phyloP scores from a whole-genome alignment of 1,284 basidiomycete genomes.

The Marasmius tenuissimus region DNA sequence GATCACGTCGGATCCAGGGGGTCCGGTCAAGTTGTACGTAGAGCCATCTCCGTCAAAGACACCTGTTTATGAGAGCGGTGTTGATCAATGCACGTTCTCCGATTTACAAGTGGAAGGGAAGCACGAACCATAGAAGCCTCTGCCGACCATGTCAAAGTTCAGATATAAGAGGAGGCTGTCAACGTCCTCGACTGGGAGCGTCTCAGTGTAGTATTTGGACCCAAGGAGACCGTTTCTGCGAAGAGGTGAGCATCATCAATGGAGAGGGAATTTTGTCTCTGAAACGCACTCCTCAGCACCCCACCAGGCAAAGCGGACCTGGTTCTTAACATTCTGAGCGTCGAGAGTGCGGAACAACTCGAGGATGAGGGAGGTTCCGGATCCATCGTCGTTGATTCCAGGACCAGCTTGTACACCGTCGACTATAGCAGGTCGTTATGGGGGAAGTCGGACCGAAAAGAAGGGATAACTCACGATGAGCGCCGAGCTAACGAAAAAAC shows the following conservation, averaged over 20 bases:
- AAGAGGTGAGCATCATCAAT: background rate
- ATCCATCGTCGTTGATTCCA: constrained; percentile 28
- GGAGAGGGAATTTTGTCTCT: background rate
- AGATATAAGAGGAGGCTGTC: constrained; percentile 6
- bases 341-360: constrained; percentile 22
- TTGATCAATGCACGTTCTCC: background rate
- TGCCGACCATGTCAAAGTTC: constrained; percentile 11
- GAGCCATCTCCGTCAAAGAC: constrained; percentile 11
- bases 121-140: constrained; percentile 1
- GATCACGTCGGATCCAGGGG: constrained; percentile 9
- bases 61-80: background rate
- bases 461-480: constrained; percentile 2
- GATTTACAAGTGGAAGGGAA: background rate
- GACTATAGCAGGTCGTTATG: background rate
- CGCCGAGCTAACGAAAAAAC: background rate
- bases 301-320: constrained; percentile 28
- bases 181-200: constrained; percentile 3
- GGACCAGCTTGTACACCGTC: constrained; percentile 28
- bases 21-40: background rate
- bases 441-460: background rate
- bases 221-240: constrained; percentile 22
- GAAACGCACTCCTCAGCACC: constrained; percentile 22
- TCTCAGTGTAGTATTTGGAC: constrained; percentile 22
- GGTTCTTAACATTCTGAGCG: constrained; percentile 15
- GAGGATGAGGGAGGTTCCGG: constrained; percentile 22